Evolutionary conservation across 2,329 filamentous ascomycete genomes (phyloP).

Genomic region (Cordyceps javanica): DNA sequence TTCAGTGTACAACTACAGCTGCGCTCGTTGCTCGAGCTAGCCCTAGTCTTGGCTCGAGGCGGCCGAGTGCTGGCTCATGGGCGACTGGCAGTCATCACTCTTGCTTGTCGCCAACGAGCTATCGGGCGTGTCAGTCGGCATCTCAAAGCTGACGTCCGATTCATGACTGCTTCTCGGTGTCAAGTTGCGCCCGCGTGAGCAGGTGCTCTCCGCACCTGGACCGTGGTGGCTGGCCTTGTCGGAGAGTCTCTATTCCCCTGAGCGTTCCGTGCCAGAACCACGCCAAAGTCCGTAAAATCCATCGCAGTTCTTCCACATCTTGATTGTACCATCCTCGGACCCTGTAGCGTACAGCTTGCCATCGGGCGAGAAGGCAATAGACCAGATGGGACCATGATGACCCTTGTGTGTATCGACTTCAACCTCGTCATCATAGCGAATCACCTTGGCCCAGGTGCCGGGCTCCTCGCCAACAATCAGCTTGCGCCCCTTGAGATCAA

Average conservation of each 20-base stretch:
- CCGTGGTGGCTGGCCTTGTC: background rate
- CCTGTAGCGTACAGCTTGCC: conserved; percentile 94
- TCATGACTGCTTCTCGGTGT: conserved; percentile 10
- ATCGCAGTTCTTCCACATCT: conserved; percentile 72
- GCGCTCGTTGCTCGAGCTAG: background rate
- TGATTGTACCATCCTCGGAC: conserved; percentile 96
- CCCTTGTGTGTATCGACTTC: conserved; percentile 93
- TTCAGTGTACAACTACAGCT: conserved; percentile 9
- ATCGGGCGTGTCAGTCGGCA: conserved; percentile 5
- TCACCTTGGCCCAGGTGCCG: conserved; percentile 95
- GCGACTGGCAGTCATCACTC: conserved; percentile 10
- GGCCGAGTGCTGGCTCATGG: conserved; percentile 4
- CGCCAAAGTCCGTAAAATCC: conserved; percentile 60
- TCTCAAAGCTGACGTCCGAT: conserved; percentile 11
- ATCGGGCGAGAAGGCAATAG: conserved; percentile 87
- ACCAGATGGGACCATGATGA: conserved; percentile 97
- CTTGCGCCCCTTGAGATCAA: conserved; percentile 74
- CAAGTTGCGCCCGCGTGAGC: conserved; percentile 4
- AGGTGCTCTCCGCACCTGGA: background rate
- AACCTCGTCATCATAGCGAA: conserved; percentile 75
- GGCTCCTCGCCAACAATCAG: conserved; percentile 86
- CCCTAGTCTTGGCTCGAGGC: background rate
- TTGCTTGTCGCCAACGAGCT: conserved; percentile 10
- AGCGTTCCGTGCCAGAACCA: conserved; percentile 37
- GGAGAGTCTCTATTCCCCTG: conserved; percentile 30